A percentile compares a stretch with the other conserved stretches of the same genome.
Conservation (phyloP, 2,329 filamentous ascomycete genomes). For the Penicillium capsulatum region DNA sequence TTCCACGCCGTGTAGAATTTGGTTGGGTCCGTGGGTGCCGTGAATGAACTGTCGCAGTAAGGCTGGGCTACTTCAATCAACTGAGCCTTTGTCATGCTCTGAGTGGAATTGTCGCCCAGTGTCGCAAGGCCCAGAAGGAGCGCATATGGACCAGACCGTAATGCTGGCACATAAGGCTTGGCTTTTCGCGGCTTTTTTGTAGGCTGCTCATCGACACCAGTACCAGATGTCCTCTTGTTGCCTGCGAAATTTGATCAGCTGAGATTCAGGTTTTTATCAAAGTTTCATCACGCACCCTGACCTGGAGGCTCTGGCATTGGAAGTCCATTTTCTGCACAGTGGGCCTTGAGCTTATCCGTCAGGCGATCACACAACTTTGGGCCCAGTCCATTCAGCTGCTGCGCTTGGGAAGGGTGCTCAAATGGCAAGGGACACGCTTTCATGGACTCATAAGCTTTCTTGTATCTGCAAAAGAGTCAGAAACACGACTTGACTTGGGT, state of each 20-base stretch:
- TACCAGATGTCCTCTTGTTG: constrained; percentile 31
- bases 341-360: constrained; percentile 51
- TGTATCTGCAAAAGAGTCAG: constrained; percentile 53
- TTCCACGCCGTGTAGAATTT: constrained; percentile 78
- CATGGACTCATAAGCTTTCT: constrained; percentile 71
- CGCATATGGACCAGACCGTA: constrained; percentile 71
- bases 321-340: constrained; percentile 64
- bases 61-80: constrained; percentile 66
- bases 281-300: constrained; percentile 36
- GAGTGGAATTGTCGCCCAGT: constrained; percentile 51
- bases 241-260: constrained; percentile 3
- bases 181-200: constrained; percentile 54
- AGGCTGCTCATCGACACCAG: constrained; percentile 32
- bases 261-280: not conserved
- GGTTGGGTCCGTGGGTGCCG: constrained; percentile 60
- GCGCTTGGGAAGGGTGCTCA: constrained; percentile 67
- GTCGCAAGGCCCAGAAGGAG: constrained; percentile 64
- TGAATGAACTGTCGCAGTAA: constrained; percentile 70
- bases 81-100: constrained; percentile 63
- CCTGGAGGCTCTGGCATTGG: constrained; percentile 61
- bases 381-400: constrained; percentile 69
- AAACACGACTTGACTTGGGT: not conserved
- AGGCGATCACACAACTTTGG: constrained; percentile 67
- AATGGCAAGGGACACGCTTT: constrained; percentile 68
- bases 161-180: constrained; percentile 66